Evolutionary conservation across 2,329 filamentous ascomycete genomes (phyloP).

Genomic region (Penicillium sp.): DNA sequence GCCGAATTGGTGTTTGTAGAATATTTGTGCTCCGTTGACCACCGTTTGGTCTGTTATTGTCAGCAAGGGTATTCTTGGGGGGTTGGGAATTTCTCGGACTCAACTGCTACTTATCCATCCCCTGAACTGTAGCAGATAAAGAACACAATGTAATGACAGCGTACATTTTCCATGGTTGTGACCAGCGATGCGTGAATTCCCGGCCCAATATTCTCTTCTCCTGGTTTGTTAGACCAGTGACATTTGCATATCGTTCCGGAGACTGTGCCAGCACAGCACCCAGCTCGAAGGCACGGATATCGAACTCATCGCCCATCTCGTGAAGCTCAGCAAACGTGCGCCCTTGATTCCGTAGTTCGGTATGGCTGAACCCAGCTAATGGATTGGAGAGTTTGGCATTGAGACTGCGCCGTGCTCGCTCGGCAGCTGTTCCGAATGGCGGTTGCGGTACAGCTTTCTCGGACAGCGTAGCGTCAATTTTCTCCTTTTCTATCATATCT

Average conservation of each 20-base stretch:
- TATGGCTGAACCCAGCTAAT: slow-evolving; percentile 49
- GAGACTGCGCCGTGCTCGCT: slow-evolving; percentile 42
- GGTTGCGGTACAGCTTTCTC: slow-evolving; percentile 27
- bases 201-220: slow-evolving; percentile 60
- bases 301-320: slow-evolving; percentile 55
- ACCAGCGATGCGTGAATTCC: slow-evolving; percentile 68
- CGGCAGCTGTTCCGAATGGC: slow-evolving; percentile 36
- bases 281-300: slow-evolving; percentile 59
- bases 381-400: slow-evolving; percentile 57
- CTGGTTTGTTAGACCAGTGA: slow-evolving; percentile 56
- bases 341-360: slow-evolving; percentile 57
- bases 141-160: slow-evolving; percentile 66
- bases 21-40: slow-evolving; percentile 67
- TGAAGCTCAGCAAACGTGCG: slow-evolving; percentile 59
- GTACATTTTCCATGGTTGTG: slow-evolving; percentile 65
- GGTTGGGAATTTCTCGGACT: background rate
- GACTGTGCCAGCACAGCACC: slow-evolving; percentile 61
- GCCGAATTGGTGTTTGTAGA: slow-evolving; percentile 62
- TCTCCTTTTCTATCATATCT: background rate
- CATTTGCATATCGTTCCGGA: slow-evolving; percentile 51
- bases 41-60: slow-evolving; percentile 61
- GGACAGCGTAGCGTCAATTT: background rate
- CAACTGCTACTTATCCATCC: slow-evolving; percentile 53
- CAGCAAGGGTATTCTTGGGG: background rate
- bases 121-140: slow-evolving; percentile 68